Evolutionary conservation across 352 stramenopile genomes (phyloP).

Genomic region (Phytophthora multivora): DNA sequence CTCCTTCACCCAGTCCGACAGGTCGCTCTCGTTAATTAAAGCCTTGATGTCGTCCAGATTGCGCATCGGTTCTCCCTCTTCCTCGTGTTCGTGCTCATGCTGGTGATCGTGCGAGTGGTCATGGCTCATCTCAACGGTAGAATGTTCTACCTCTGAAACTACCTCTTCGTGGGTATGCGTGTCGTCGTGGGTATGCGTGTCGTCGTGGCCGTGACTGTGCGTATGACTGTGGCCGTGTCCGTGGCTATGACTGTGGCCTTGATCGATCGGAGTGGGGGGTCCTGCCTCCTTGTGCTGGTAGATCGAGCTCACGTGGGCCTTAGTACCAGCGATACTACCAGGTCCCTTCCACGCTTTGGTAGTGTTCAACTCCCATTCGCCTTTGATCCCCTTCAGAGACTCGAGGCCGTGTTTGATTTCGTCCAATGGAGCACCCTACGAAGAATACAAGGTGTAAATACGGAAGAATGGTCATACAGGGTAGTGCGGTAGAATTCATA

Average conservation of each 20-base stretch:
- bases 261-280: constrained; percentile 26
- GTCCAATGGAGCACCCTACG: constrained; percentile 62
- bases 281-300: constrained; percentile 77
- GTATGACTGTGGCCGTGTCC: constrained; percentile 26
- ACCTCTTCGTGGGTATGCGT: constrained; percentile 17
- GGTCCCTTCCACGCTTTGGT: constrained; percentile 82
- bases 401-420: constrained; percentile 62
- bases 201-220: constrained; percentile 22
- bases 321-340: constrained; percentile 89
- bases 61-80: constrained; percentile 75
- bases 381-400: constrained; percentile 66
- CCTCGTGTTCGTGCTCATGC: constrained; percentile 45
- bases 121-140: constrained; percentile 26
- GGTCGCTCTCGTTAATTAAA: constrained; percentile 81
- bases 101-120: constrained; percentile 26
- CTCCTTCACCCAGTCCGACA: constrained; percentile 90
- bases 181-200: constrained; percentile 33
- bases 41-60: constrained; percentile 91
- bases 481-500: constrained; percentile 30
- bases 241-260: constrained; percentile 19
- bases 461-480: neutral
- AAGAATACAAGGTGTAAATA: neutral
- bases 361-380: constrained; percentile 87
- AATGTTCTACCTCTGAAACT: constrained; percentile 4
- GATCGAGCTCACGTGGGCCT: constrained; percentile 88